Evolutionary conservation across 2,329 filamentous ascomycete genomes (phyloP).

Genomic region (Pseudodiploospora longispora): DNA sequence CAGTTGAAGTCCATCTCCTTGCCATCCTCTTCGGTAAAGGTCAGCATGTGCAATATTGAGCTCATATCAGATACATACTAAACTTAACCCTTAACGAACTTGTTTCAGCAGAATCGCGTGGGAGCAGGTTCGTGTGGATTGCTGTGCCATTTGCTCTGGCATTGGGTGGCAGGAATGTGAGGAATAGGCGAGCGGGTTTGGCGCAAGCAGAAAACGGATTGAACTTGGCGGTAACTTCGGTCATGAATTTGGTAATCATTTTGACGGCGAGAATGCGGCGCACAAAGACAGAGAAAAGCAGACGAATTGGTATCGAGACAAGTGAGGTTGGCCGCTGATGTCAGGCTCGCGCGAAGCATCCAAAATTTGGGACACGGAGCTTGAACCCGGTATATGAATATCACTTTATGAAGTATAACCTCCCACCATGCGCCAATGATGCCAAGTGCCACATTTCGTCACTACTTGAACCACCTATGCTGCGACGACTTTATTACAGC

Average conservation of each 20-base stretch:
- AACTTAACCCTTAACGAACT: constrained; percentile 74
- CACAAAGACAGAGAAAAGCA: neutral
- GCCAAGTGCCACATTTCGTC: neutral
- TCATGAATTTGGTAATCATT: constrained; percentile 84
- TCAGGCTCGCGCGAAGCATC: neutral
- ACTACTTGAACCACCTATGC: too few relatives aligned
- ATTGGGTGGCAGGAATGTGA: constrained; percentile 73
- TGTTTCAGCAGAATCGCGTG: constrained; percentile 58
- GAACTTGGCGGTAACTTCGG: constrained; percentile 77
- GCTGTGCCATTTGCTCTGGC: constrained; percentile 66
- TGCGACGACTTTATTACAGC: neutral
- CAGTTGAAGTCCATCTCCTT: constrained; percentile 80
- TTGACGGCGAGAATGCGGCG: constrained; percentile 18
- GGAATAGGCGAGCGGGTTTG: constrained; percentile 80
- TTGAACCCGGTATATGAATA: constrained; percentile 8
- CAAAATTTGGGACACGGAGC: constrained; percentile 4
- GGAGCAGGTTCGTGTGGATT: constrained; percentile 69
- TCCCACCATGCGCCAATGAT: neutral
- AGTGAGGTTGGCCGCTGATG: neutral
- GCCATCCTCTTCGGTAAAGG: constrained; percentile 63
- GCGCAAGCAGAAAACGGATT: constrained; percentile 79
- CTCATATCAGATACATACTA: constrained; percentile 48
- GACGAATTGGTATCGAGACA: neutral
- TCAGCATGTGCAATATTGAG: constrained; percentile 13
- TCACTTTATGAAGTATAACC: constrained; percentile 5